phyloP scores from a whole-genome alignment of 306 rosid species.

The Malus fusca region DNA sequence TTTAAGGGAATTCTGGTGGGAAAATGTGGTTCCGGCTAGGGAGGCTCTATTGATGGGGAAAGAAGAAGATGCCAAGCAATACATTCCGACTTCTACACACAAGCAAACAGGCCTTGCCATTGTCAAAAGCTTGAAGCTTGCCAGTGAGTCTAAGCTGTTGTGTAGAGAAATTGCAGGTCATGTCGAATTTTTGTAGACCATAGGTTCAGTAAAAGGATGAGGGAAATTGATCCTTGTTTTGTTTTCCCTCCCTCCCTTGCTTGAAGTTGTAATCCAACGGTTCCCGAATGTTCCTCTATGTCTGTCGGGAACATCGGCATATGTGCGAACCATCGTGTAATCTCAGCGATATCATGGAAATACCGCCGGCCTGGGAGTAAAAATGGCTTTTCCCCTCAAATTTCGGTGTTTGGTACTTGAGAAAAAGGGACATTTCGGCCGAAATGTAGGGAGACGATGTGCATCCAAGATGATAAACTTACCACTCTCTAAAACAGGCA shows the following conservation, averaged over 20 bases:
- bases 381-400: background rate
- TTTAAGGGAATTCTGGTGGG: conserved; percentile 93
- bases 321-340: no score
- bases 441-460: background rate
- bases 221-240: conserved; percentile 20
- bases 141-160: conserved; percentile 62
- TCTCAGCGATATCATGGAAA: background rate
- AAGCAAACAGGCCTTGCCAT: conserved; percentile 67
- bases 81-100: conserved; percentile 66
- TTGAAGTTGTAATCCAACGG: background rate
- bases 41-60: conserved; percentile 54
- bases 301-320: background rate
- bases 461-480: background rate
- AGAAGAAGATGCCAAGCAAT: conserved; percentile 44
- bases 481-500: background rate
- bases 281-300: background rate
- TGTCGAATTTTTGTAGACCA: conserved; percentile 48
- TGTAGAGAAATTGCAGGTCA: conserved; percentile 82
- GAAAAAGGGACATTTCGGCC: no score
- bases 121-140: conserved; percentile 59
- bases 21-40: conserved; percentile 81
- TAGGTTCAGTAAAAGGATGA: conserved; percentile 8
- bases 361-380: background rate
- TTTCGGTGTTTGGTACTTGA: no score
- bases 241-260: background rate